Base-by-base conservation (phyloP, 768 basidiomycete genomes). In the Kwoniella botswanensis region DNA sequence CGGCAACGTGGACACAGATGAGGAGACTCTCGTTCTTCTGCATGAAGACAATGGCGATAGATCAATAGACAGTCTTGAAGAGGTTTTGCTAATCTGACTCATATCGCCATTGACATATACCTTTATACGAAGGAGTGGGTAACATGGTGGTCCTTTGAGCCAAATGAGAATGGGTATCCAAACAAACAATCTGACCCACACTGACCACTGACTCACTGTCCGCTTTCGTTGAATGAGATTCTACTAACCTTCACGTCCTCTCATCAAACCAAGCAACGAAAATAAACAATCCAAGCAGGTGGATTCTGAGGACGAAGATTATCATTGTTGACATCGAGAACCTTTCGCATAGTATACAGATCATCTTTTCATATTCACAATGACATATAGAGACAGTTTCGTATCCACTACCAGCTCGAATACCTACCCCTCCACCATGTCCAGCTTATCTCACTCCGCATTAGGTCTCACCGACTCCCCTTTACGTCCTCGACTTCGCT, bases 371-470 rank as follows among this genome's bases (percentile, higher is more conserved):
- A 26, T 12, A 22, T 9, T 50, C 60, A 57, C 11, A 12, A 69
- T 69, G 68, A 69, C 61, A 12, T 56, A 15, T 54, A 55, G 76
- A 44, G 70, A 75, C 24, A 75, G 74, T 26, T 50, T 75, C 21
- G 55, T 71, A 60, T 75, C 76, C 3, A 72, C 50, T 24, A 60
- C 65, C 29, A 74, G 74, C 46, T 62, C 68, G 2, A 68, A 61
- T 17, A 73, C 76, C 43, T 79, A 79, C 56, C 74, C 78, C 21
- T 79, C 76, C 2, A 77, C 78, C 50, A 54, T 77, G 29, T 79
- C 78, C 12, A 70, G 69, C 55, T 58, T 75, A 17, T 66, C 70
- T 7, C 41, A 53, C 10, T 79, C 78, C 12, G 62, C 73, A 2
- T 66, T 79, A 13, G 78, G 78, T 17, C 67, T 76, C 9, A 71